Evolutionary conservation across 441 rosid species (phyloP).

Genomic region (Erysimum cheiri): DNA sequence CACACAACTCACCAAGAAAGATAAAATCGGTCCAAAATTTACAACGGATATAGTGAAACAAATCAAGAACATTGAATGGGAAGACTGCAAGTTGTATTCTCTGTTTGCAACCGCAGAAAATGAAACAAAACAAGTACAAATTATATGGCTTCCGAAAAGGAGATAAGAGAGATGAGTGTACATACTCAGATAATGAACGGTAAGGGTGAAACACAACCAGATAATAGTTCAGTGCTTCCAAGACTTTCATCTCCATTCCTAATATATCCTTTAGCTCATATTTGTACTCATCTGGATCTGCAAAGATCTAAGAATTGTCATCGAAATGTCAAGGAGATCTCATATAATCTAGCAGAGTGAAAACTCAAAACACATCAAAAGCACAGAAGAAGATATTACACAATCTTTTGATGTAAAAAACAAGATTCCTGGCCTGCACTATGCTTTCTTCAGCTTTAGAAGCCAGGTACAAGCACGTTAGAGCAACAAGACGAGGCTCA

Average conservation of each 20-base stretch:
- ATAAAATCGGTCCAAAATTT: not conserved
- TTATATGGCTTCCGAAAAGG: not conserved
- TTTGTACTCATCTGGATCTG: slow-evolving; percentile 78
- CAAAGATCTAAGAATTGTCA: slow-evolving; percentile 22
- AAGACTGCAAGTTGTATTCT: not conserved
- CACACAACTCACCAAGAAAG: not conserved
- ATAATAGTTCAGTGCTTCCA: slow-evolving; percentile 92
- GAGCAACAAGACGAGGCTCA: slow-evolving; percentile 95
- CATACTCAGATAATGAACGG: slow-evolving; percentile 83
- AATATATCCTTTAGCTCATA: slow-evolving; percentile 87
- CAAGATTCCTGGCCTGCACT: slow-evolving; percentile 78
- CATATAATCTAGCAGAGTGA: not conserved
- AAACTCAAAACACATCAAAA: not conserved
- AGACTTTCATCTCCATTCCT: slow-evolving; percentile 97
- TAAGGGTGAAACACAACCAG: slow-evolving; percentile 94
- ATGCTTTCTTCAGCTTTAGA: slow-evolving; percentile 99
- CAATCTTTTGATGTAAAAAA: slow-evolving; percentile 65
- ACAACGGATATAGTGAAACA: not conserved
- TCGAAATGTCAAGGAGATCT: not conserved
- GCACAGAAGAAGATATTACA: slow-evolving; percentile 53
- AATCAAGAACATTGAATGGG: slow-evolving; percentile 1
- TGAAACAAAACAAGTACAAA: too few relatives aligned
- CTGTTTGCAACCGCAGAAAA: not conserved
- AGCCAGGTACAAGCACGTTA: slow-evolving; percentile 92
- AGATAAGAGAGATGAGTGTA: slow-evolving; percentile 27